Base-by-base conservation (phyloP, 306 rosid species). In the cucumber (Cucumis sativus) region DNA sequence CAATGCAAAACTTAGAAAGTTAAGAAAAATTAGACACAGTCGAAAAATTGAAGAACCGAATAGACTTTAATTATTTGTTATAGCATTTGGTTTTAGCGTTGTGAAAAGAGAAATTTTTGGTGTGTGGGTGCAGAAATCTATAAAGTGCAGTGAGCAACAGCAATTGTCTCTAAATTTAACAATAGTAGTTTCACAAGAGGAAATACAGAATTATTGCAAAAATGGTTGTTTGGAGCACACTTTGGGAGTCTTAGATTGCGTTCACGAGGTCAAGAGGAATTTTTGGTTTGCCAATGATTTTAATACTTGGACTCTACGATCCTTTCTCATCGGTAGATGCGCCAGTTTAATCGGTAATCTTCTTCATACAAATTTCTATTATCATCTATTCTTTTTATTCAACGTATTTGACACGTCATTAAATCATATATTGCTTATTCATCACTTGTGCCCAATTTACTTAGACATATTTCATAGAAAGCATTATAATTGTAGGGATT, bases 171-270 rank as follows among this genome's bases (percentile, higher is more conserved):
- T 77, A 9, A 77, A 25, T 9, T 8, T 54, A 8, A 77, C 74
- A 6, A 1, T 77, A 3, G 25, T 6, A 6, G 80, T 77, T 18
- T 1, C 51, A 2, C 5, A 45, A 49, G 25, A 33, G 0, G 80
- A 63, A 0, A 71, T 49, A 6, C 6, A 6, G 0, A 49, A 1
- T 5, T 77, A 77, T 62, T 77, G 80, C 7, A 0, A n/a, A 3
- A 12, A 66, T 9, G 80, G 80, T 0, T 77, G 80, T 61, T 35
- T 55, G 6, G 17, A 30, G 2, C 80, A 77, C 80, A 77, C 80
- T 1, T 10, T 63, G 35, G 74, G 10, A 3, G 75, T 77, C 13
- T 40, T 77, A 4, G 43, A 52, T 25, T 77, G 80, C 2, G 51
- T 77, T 8, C 52, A 33, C 6, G 73, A 33, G 9, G 80, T 77